A percentile compares a stretch with the other conserved stretches of the same genome.
These are phyloP conservation scores for Paraconiothyrium sp. DNA, from an alignment of 2,329 filamentous ascomycete genomes.

Conservation along the genomic window DNA sequence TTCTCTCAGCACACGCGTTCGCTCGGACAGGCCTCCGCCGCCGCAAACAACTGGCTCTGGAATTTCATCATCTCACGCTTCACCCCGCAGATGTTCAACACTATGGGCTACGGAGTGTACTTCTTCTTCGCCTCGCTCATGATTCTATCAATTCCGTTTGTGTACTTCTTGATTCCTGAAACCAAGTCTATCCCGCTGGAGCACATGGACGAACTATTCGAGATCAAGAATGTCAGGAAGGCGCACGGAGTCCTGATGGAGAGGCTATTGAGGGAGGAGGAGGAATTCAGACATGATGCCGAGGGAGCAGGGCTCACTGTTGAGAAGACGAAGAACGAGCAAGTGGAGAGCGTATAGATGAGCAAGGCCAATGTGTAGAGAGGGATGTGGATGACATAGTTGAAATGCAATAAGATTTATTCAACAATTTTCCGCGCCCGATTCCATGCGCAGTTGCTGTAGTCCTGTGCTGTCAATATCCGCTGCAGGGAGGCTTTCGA, in stretches of 20 bases:
- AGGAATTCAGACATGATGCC: conserved; percentile 54
- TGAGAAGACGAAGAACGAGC: conserved; percentile 47
- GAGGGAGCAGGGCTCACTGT: conserved; percentile 31
- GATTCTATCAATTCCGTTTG: conserved; percentile 55
- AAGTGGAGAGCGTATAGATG: conserved; percentile 24
- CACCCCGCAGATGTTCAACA: conserved; percentile 69
- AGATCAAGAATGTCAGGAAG: conserved; percentile 52
- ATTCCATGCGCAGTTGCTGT: too few species aligned
- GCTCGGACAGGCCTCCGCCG: conserved; percentile 75
- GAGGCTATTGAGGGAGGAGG: conserved; percentile 50
- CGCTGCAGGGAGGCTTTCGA: too few species aligned
- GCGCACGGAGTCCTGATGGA: conserved; percentile 53
- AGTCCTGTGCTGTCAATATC: too few species aligned
- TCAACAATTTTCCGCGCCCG: too few species aligned
- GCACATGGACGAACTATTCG: conserved; percentile 58
- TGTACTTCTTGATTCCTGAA: conserved; percentile 56
- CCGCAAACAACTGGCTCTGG: conserved; percentile 76
- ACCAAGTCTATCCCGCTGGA: conserved; percentile 58
- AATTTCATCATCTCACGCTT: conserved; percentile 76
- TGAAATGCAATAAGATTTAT: too few species aligned
- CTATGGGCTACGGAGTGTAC: conserved; percentile 55
- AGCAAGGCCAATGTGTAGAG: background rate
- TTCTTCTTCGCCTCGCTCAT: conserved; percentile 62
- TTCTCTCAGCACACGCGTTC: conserved; percentile 73
- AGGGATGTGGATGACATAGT: background rate